These are phyloP conservation scores for Sporisorium reilianum DNA, from an alignment of 1,284 basidiomycete genomes.

Conservation along the genomic window DNA sequence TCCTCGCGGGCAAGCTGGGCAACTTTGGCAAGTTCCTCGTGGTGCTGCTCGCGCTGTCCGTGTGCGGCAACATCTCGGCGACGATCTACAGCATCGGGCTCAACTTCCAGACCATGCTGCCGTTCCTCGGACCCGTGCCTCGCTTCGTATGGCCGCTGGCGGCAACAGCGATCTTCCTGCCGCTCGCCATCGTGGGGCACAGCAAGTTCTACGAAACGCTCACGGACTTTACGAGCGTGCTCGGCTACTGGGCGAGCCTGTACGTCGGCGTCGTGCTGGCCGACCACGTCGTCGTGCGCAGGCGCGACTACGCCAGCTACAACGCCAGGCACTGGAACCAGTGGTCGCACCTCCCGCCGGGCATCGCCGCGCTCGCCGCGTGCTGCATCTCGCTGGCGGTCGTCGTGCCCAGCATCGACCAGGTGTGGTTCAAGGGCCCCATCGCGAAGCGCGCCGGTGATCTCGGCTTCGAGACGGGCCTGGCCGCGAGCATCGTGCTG, in stretches of 20 bases:
- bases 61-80: slow-evolving; percentile 83
- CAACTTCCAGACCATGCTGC: slow-evolving; percentile 73
- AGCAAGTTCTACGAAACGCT: slow-evolving; percentile 76
- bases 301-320: slow-evolving; percentile 72
- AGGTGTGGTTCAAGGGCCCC: slow-evolving; percentile 66
- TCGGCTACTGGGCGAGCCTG: slow-evolving; percentile 78
- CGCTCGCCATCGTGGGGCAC: slow-evolving; percentile 76
- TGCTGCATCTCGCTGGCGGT: slow-evolving; percentile 60
- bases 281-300: slow-evolving; percentile 76
- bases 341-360: slow-evolving; percentile 73
- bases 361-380: slow-evolving; percentile 72
- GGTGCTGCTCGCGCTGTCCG: slow-evolving; percentile 80
- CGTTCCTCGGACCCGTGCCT: slow-evolving; percentile 81
- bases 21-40: slow-evolving; percentile 87
- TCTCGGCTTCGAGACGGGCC: slow-evolving; percentile 69
- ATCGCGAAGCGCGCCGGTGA: slow-evolving; percentile 65
- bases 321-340: slow-evolving; percentile 75
- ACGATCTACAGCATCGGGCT: slow-evolving; percentile 73
- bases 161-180: slow-evolving; percentile 79
- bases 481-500: slow-evolving; percentile 61
- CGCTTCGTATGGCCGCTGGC: slow-evolving; percentile 87
- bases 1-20: slow-evolving; percentile 76
- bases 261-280: slow-evolving; percentile 75
- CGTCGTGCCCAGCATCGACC: slow-evolving; percentile 66
- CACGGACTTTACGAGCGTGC: slow-evolving; percentile 73